phyloP scores from a whole-genome alignment of 225 moss, liverwort and hornwort species.

The Sphagnum contortum region DNA sequence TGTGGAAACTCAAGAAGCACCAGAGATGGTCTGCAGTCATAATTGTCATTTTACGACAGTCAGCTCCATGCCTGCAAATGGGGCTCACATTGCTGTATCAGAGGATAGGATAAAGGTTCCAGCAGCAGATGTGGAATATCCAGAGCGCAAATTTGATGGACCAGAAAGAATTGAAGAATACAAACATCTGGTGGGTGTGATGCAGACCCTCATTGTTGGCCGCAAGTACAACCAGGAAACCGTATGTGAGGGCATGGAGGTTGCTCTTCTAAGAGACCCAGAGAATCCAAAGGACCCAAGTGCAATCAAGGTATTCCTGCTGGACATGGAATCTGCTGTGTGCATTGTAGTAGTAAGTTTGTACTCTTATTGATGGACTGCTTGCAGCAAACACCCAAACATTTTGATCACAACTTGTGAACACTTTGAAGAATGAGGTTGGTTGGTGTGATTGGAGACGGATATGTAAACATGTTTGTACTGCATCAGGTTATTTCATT shows the following conservation, averaged over 20 bases:
- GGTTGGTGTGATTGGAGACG: no score
- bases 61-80: constrained; percentile 8
- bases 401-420: no score
- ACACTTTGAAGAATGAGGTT: no score
- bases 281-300: constrained; percentile 71
- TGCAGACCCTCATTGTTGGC: constrained; percentile 72
- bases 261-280: constrained; percentile 55
- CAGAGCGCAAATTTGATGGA: neutral
- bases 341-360: no score
- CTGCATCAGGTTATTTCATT: constrained; percentile 43
- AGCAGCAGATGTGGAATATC: constrained; percentile 6
- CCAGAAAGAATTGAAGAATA: neutral
- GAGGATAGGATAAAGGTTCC: constrained; percentile 14
- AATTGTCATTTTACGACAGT: constrained; percentile 26
- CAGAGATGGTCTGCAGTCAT: constrained; percentile 33
- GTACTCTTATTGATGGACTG: no score
- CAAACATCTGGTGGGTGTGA: constrained; percentile 22
- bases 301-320: constrained; percentile 72
- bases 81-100: constrained; percentile 4
- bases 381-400: no score
- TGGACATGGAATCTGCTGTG: neutral
- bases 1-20: neutral
- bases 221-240: constrained; percentile 52
- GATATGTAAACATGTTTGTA: neutral
- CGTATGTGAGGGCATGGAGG: constrained; percentile 54